Base-by-base conservation (phyloP, 192 early-diverging fungal genomes). In the Umbelopsis isabellina region DNA sequence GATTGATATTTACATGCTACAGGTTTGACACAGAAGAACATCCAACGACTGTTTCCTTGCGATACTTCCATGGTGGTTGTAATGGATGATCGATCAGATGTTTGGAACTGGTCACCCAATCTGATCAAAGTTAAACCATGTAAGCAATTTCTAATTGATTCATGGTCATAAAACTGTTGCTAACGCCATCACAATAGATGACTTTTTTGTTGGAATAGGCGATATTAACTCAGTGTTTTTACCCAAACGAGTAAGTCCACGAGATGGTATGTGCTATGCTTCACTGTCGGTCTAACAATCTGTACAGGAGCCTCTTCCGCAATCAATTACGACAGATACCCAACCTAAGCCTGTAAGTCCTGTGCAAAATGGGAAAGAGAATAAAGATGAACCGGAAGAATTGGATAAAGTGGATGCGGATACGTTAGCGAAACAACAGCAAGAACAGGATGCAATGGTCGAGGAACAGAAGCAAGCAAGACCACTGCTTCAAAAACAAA, bases 31-130 rank as follows among this genome's bases (percentile, higher is more conserved):
- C 72, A 85, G 44, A 99, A 99, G 82, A 87, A 81, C 30, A 87
- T 98, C 7, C 75, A 89, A 37, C 82, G 98, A 10, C 82, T 99
- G 49, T 98, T 99, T 75, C 96, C 98, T 10, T 91, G 91, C 65
- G 94, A 98, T 79, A 91, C 91, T 41, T 94, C 91, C 27, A 98
- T 99, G 97, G 98, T 97, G 2, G 93, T 96, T 4, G 91, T 93
- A 48, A 83, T 99, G 13, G 98, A 99, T 75, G 98, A 99, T 80
- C 88, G 97, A 22, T 91, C 89, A 0, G 97, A 99, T 76, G 93
- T 99, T 3, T 99, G 98, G 98, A 75, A 82, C 27, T 94, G 89
- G 87, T 91, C 95, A 2, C 92, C 90, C 6, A 96, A 98, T 80
- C 71, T 99, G 25, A 90, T 98, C 49, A 87, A 91, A 55, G 92